A percentile compares a stretch with the other conserved stretches of the same genome.
phyloP scores from a whole-genome alignment of 306 rosid species.

The Dryas octopetala region DNA sequence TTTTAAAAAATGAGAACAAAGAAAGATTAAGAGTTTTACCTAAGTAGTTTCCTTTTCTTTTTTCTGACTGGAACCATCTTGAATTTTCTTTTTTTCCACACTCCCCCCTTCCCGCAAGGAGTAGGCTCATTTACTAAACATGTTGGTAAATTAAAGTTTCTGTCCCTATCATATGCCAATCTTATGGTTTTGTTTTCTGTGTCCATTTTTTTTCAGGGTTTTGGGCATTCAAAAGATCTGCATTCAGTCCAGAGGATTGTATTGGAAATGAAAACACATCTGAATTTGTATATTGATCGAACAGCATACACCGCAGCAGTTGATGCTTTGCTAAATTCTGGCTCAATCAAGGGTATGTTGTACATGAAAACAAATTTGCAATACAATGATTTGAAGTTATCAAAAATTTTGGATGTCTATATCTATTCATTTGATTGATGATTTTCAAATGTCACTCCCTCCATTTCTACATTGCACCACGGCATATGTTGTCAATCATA shows the following conservation, averaged over 20 bases:
- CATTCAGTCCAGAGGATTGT: slow-evolving; percentile 54
- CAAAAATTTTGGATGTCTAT: not conserved
- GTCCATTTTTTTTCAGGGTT: slow-evolving; percentile 53
- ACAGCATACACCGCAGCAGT: slow-evolving; percentile 77
- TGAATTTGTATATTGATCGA: slow-evolving; percentile 55
- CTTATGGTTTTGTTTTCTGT: not conserved
- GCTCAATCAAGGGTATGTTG: slow-evolving; percentile 60
- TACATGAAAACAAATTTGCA: not conserved
- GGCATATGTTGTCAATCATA: not conserved
- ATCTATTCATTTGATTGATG: not conserved
- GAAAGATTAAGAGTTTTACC: not conserved
- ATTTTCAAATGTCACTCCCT: not conserved
- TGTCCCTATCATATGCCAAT: not conserved
- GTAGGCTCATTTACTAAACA: not conserved
- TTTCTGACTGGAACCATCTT: not conserved
- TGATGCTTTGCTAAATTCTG: slow-evolving; percentile 74
- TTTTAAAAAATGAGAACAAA: not conserved
- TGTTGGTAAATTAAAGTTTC: not conserved
- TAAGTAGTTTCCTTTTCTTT: not conserved
- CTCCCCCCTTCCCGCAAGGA: not conserved
- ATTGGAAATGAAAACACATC: slow-evolving; percentile 67
- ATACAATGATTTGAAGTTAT: not conserved
- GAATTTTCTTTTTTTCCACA: not conserved
- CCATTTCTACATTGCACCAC: not conserved
- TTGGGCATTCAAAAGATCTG: slow-evolving; percentile 65